Evolutionary conservation across 768 basidiomycete genomes (phyloP).

Genomic region (Cytidiella melzeri): DNA sequence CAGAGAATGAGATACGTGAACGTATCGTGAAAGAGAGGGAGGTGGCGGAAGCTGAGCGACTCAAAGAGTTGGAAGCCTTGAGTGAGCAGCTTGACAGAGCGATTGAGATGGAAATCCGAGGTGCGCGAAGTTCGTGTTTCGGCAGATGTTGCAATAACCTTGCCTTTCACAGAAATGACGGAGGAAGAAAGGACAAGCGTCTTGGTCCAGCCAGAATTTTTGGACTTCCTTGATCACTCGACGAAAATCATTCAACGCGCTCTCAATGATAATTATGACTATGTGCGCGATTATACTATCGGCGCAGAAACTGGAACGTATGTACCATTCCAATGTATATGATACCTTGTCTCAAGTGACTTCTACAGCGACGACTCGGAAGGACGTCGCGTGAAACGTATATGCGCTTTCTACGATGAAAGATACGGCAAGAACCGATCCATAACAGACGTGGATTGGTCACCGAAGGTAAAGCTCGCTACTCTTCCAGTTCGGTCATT

Average conservation of each 20-base stretch:
- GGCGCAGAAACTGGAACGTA: conserved; percentile 80
- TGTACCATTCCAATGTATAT: conserved; percentile 9
- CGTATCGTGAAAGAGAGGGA: conserved; percentile 62
- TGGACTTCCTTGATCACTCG: conserved; percentile 90
- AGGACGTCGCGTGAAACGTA: conserved; percentile 81
- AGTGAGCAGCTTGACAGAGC: conserved; percentile 79
- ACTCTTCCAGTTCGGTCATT: neutral
- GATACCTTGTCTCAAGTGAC: neutral
- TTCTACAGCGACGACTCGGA: conserved; percentile 76
- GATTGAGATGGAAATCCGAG: conserved; percentile 82
- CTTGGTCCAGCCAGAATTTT: conserved; percentile 82
- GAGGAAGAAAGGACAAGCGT: conserved; percentile 83
- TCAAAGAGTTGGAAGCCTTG: conserved; percentile 78
- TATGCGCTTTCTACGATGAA: conserved; percentile 94
- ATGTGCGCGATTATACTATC: conserved; percentile 94
- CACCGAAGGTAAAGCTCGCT: conserved; percentile 66
- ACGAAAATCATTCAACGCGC: conserved; percentile 95
- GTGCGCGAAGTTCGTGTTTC: conserved; percentile 26
- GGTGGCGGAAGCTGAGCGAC: conserved; percentile 62
- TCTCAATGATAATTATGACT: conserved; percentile 93
- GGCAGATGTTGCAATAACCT: neutral
- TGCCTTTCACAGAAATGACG: conserved; percentile 55
- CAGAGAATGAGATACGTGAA: conserved; percentile 70
- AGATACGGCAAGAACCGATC: conserved; percentile 88
- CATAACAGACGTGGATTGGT: conserved; percentile 97